Conservation (phyloP, 345 rosid genomes). For the Psidium friedrichsthalianum region DNA sequence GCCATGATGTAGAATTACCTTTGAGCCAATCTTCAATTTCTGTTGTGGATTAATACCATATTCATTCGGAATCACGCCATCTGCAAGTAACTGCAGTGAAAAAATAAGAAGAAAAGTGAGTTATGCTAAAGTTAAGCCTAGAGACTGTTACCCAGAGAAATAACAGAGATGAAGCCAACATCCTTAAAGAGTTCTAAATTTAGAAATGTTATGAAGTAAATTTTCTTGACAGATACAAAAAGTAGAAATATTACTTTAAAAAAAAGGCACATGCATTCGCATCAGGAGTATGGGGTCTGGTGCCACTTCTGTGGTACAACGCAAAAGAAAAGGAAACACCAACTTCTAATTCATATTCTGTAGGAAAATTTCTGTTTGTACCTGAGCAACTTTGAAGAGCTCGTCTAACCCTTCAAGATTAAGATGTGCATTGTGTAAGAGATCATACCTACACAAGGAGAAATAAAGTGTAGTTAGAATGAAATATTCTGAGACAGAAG, state of each 20-base stretch:
- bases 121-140: not conserved
- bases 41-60: constrained; percentile 96
- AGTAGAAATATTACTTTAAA: not conserved
- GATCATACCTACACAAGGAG: constrained; percentile 62
- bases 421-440: constrained; percentile 96
- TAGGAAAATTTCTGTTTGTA: constrained; percentile 5
- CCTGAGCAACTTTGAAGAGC: constrained; percentile 98
- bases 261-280: not conserved
- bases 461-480: not conserved
- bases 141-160: not conserved
- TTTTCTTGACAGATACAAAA: not conserved
- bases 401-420: constrained; percentile 73
- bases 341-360: not conserved
- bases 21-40: constrained; percentile 93
- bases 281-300: not conserved
- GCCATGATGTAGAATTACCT: constrained; percentile 31
- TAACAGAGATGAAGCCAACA: not conserved
- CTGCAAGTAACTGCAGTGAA: constrained; percentile 77
- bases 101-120: not conserved
- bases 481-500: not conserved
- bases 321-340: not conserved
- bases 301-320: not conserved
- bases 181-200: not conserved
- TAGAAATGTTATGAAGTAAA: not conserved
- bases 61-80: constrained; percentile 98